Evolutionary conservation across 1,284 basidiomycete species (phyloP), one percentile per base, ranked within the genome.

Genomic region (Heterobasidion annosum): DNA sequence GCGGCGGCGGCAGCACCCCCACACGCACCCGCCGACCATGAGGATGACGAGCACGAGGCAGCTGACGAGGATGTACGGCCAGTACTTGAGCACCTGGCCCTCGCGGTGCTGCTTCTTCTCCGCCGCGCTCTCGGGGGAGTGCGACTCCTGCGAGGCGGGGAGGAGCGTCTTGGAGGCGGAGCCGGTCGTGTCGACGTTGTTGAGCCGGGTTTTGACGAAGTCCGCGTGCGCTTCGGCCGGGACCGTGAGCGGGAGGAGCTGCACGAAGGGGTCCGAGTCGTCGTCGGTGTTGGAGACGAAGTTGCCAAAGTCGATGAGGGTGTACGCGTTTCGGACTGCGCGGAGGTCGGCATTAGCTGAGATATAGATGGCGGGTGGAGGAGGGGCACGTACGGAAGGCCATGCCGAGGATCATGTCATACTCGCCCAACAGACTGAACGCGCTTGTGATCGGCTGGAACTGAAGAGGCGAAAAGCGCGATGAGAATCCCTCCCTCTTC

Each of bases 381-480:
- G 43, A 12, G 51, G 33, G n/a, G 33, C 16, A 57, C 67, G 59
- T 55, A 70, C 69, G 58, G 59, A 69, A 69, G 8, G 64, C 63
- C 65, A 68, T 68, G 56, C 69, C 68, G 35, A 71, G 73, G 62
- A 91, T 87, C 73, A 87, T 79, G 61, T 91, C 87, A 56, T 83
- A 88, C 60, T 81, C 75, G 32, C 75, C 77, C 25, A 87, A 73
- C 34, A 88, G 60, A 70, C 83, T 86, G 68, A 88, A 88, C 8
- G 87, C 86, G 9, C 81, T 81, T 8, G 85, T 88, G 62, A 89
- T 89, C 8, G 87, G 87, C 73, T 90, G 87, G 73, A 88, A 90
- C 82, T 87, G 57, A 16, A 10, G 45, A 88, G 8, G 86, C 86
- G 10, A 10, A 6, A 47, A 81, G 81, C 8, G 85, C 88, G 62